Base-by-base conservation (phyloP, 2,329 filamentous ascomycete species). In the Stagonosporopsis rhizophila region DNA sequence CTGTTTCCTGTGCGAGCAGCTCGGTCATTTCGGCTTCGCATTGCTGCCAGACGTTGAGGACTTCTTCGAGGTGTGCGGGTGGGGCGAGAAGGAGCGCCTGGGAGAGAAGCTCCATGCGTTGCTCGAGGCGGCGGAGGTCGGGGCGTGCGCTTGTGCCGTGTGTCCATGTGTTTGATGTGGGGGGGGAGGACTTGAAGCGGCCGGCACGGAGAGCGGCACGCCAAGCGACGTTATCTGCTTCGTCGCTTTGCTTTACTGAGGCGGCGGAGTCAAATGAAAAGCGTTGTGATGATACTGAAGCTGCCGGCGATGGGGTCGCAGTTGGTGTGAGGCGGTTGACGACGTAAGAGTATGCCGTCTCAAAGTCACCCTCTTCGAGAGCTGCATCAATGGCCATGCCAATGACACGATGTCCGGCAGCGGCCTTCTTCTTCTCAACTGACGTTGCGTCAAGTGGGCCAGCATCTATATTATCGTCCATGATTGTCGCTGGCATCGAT, bases 291-390 rank as follows among this genome's bases (percentile, higher is more conserved):
- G 67, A 61, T 2, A 44, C 60, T n/a, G 71, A 65, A 12, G 61
- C 56, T 20, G 66, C 59, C 23, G 66, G 66, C 1, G 69, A 64
- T 4, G 62, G 60, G 4, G 58, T 48, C 14, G 73, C 76, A 2
- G 71, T 69, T 25, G 56, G 58, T 25, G 75, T 68, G 0, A 95
- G 80, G 20, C 89, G 85, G 68, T 87, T 92, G 42, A 91, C 84
- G 1, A 93, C 88, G 69, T 91, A 94, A 0, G 90, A 93, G 72
- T 94, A 95, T 11, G 91, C 91, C 0, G 91, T 95, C 71, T 96
- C 91, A 59, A 95, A 95, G 70, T 87, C 91, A 60, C 92, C 87
- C 69, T 93, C 90, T 9, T 82, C 81, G 1, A 95, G 81, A 12
- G 91, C 89, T 14, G 89, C 87, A 70, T 92, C 87, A 37, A 94